These are phyloP conservation scores for Nothophytophthora sp. DNA, from an alignment of 352 stramenopile genomes.

Conservation along the genomic window DNA sequence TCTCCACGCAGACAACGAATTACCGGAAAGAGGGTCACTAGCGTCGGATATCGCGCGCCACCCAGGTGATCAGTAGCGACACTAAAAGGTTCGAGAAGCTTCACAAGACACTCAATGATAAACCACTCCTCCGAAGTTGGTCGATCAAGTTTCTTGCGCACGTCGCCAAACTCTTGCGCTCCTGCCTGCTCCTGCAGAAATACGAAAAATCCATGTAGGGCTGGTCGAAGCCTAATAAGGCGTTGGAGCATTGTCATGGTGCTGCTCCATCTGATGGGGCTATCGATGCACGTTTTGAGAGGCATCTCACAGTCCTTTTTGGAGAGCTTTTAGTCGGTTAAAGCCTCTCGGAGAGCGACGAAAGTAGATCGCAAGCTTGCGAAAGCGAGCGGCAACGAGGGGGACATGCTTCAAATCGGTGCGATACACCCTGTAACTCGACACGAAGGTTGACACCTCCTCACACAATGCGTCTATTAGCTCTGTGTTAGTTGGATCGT, in stretches of 20 bases:
- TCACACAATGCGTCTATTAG: too few species aligned
- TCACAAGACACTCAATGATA: neutral
- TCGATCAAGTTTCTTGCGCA: too few species aligned
- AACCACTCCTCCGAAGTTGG: neutral
- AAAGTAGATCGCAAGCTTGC: slow-evolving; percentile 1
- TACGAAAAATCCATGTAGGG: neutral
- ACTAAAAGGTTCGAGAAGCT: slow-evolving; percentile 1
- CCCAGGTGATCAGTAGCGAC: neutral
- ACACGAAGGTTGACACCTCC: too few species aligned
- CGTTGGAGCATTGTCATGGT: slow-evolving; percentile 3
- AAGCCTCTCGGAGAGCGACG: neutral
- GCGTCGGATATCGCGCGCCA: slow-evolving; percentile 1
- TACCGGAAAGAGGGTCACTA: neutral
- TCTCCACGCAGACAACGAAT: neutral
- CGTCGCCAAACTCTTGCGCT: neutral
- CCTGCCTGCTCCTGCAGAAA: neutral
- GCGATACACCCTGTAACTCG: too few species aligned
- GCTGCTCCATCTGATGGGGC: slow-evolving; percentile 1
- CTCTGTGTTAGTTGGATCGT: too few species aligned
- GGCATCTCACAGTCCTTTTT: neutral
- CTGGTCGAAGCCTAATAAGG: neutral
- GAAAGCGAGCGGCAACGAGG: neutral
- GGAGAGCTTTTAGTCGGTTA: slow-evolving; percentile 2
- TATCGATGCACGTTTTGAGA: neutral
- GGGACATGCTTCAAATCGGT: neutral